Conservation (phyloP, 1,284 basidiomycete species). For the Irpex sp. region DNA sequence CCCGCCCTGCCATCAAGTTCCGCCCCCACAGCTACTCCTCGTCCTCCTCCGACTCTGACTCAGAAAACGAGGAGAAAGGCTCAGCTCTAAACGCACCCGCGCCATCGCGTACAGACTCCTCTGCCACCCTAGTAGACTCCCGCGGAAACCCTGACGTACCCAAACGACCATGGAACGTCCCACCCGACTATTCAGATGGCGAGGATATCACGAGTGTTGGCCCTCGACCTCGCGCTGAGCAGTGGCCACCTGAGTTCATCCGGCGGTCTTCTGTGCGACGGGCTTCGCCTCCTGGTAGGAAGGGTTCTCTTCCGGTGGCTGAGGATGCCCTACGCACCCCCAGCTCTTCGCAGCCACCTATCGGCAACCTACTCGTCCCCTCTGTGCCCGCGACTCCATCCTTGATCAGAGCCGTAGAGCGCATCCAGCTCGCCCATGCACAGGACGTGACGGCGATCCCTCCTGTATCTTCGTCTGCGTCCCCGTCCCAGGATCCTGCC, state of each 20-base stretch:
- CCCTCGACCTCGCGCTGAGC: constrained; percentile 6
- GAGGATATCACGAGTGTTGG: constrained; percentile 25
- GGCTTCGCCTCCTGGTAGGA: background rate
- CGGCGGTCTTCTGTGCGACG: constrained; percentile 17
- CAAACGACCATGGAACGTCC: background rate
- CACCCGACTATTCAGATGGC: constrained; percentile 36
- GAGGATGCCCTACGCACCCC: background rate
- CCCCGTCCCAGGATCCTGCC: constrained; percentile 6
- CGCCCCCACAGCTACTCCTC: constrained; percentile 32
- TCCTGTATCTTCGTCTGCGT: background rate
- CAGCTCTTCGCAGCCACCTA: constrained; percentile 6
- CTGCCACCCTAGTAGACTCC: constrained; percentile 8
- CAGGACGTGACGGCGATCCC: constrained; percentile 36
- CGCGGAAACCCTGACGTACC: background rate
- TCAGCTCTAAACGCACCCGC: background rate
- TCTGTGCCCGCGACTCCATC: constrained; percentile 60
- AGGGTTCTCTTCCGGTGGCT: too few relatives aligned
- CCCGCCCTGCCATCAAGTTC: constrained; percentile 46
- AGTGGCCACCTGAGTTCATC: constrained; percentile 33
- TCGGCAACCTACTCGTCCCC: constrained; percentile 17
- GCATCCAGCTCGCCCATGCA: constrained; percentile 49
- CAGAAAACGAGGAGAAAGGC: constrained; percentile 24
- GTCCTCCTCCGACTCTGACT: constrained; percentile 24
- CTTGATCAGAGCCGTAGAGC: constrained; percentile 53
- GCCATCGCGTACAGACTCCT: constrained; percentile 7